Evolutionary conservation across 768 basidiomycete genomes (phyloP), one percentile per base, ranked within the genome.

Genomic region (Lactarius sp.): DNA sequence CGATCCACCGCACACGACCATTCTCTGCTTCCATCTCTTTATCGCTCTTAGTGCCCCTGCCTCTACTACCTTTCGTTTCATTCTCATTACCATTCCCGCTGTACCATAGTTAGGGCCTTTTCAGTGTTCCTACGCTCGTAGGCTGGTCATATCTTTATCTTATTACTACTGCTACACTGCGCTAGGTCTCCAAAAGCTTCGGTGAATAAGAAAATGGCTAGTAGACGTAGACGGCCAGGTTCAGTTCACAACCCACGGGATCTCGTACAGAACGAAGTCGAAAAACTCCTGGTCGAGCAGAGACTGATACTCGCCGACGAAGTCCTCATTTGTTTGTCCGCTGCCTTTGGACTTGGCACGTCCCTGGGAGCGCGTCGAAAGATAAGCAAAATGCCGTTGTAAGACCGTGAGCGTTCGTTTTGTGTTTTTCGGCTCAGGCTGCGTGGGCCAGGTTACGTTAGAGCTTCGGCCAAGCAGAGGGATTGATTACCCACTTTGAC

Each of bases 231-330:
- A 59, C 37, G 64, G 52, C 58, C 62, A 56, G 42, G 13, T 60
- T 78, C 78, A 88, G 69, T 83, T 80, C 44, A 87, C 77, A 69
- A 97, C 90, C 89, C 90, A 94, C 37, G 92, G 93, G 58, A 99
- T 83, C 74, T 98, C 96, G 72, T 87, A 95, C 71, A 96, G 72
- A 27, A 98, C 92, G 70, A 98, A 99, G 75, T 96, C 93, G 73
- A 89, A 94, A 73, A 90, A 91, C 74, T 99, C 96, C 73, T 95
- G 90, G 71, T 99, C 97, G 81, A 99, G 83, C 42, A 99, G 77
- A 13, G 85, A 83, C 73, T 94, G 91, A 73, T 90, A 99, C 74
- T 99, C 96, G 67, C 94, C 96, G 14, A 83, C 80, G 60, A 92
- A 87, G 33, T 94, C 92, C 6, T 88, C 86, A 50, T 76, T 78